Base-by-base conservation (phyloP, 768 basidiomycete genomes). In the Boletus subparvulus region DNA sequence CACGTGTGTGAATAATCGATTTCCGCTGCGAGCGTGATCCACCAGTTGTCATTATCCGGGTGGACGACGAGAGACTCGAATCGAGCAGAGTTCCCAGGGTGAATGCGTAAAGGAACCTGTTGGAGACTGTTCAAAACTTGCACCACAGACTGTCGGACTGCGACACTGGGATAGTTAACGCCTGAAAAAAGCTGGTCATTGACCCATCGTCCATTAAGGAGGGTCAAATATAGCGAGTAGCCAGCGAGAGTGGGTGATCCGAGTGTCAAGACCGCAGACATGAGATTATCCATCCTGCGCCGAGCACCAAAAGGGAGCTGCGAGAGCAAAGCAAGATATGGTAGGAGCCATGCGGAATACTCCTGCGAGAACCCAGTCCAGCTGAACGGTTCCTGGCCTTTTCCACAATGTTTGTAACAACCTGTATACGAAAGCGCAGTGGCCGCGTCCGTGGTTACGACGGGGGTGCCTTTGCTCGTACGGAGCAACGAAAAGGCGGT, bases 261-360 rank as follows among this genome's bases (percentile, higher is more conserved):
- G 26, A 81, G 61, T 1, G 77, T 74, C 36, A 81, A 66, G 9
- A 81, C 14, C 19, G 74, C 73, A 9, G 78, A 75, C 58, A 73
- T 68, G 39, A 80, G 63, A 50, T 80, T 78, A 19, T 78, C 77
- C n/a, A 70, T 58, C 28, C 64, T 73, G 49, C 73, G 72, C 12
- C 59, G 67, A 32, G 75, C 70, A 9, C 79, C 79, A 26, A 79
- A 82, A 0, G 80, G 81, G n/a, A 82, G 73, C 46, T 80, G 79
- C 0, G 79, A 78, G 19, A 81, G 65, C 9, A 82, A 58, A 1
- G 80, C 78, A 13, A 82, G 72, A 71, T 77, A 80, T 8, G 80
- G 80, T 7, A 82, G 53, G 3, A 82, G 67, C 80, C 80, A 82
- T 0, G 77, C 60, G 10, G 71, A 68, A 59, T 75, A 79, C 45